Evolutionary conservation across 1,284 basidiomycete genomes (phyloP), one percentile per base, ranked within the genome.

Genomic region (Singerocomus rubriflavus): DNA sequence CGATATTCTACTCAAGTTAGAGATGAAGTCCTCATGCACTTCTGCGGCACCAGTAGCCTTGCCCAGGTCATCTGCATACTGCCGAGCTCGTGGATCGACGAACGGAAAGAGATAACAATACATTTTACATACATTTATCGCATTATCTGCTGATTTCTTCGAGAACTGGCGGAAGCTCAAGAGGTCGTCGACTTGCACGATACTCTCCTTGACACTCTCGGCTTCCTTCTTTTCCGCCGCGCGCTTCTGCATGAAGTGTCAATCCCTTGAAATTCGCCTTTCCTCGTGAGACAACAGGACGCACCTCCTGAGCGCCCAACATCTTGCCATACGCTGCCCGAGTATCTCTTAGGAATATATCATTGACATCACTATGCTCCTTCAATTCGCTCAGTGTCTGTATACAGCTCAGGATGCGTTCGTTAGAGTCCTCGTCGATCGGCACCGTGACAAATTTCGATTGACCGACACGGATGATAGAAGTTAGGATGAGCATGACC

Each of bases 401-500:
- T 48, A 99, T 88, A 71, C 97, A 99, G 70, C 90, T 92, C 80
- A 98, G 85, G 70, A 99, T 95, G 17, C 97, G 88, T 71, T 99
- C 97, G 60, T 85, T 88, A 25, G 93, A 96, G 71, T 99, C 97
- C 70, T 99, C 97, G 73, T 99, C 97, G 59, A 99, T 99, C 13
- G 91, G 90, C 2, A 89, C 87, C 0, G 90, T 84, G 36, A 90
- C 91, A 61, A 97, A 97, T 68, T 96, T 95, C 53, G 92, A 95
- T 73, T 98, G 96, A 36, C 97, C 97, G 43, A 98, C 93, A 44
- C 96, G 92, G 62, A 99, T 91, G 64, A 97, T 80, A 14, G 93
- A 97, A 3, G 93, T 89, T 96, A 99, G 98, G 67, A 99, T 94
- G 52, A 99, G 79, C 91, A 99, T 98, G 3, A 93, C 87, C 87